These are phyloP conservation scores for Phytophthora podocarpi DNA, from an alignment of 352 stramenopile species.

Conservation along the genomic window DNA sequence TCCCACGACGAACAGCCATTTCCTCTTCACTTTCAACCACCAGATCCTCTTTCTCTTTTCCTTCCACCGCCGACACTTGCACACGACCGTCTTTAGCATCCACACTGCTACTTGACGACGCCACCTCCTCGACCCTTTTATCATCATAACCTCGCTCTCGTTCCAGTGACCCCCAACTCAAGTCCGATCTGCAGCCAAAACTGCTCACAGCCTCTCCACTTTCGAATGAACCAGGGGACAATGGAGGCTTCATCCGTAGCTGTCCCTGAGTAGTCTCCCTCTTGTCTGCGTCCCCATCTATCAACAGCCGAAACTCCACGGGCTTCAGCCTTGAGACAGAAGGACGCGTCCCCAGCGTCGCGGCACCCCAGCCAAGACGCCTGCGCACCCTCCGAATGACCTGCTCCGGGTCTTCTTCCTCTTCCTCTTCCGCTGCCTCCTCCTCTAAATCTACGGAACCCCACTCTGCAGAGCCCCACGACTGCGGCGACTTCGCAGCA, in stretches of 20 bases:
- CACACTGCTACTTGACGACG: not conserved
- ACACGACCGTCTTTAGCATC: not conserved
- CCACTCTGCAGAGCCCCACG: conserved; percentile 18
- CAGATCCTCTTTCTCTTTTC: not conserved
- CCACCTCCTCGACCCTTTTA: not conserved
- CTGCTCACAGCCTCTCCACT: not conserved
- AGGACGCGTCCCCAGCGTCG: not conserved
- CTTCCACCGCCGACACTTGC: not conserved
- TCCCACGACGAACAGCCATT: not conserved
- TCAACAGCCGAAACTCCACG: conserved; percentile 4
- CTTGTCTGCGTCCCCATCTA: conserved; percentile 5
- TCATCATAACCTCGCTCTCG: not conserved
- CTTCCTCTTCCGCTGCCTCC: conserved; percentile 4
- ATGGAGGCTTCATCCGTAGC: conserved; percentile 10
- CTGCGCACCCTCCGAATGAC: conserved; percentile 69
- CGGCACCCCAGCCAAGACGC: conserved; percentile 44
- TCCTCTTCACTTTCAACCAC: not conserved
- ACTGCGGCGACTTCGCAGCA: not conserved
- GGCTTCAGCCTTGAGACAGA: conserved; percentile 4
- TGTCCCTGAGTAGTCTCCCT: not conserved
- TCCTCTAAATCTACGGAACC: conserved; percentile 14
- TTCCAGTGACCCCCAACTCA: not conserved
- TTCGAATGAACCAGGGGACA: conserved; percentile 11
- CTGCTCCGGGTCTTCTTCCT: conserved; percentile 50
- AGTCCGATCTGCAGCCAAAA: not conserved